Evolutionary conservation across 768 basidiomycete species (phyloP).

Genomic region (Serpula lacrymans): DNA sequence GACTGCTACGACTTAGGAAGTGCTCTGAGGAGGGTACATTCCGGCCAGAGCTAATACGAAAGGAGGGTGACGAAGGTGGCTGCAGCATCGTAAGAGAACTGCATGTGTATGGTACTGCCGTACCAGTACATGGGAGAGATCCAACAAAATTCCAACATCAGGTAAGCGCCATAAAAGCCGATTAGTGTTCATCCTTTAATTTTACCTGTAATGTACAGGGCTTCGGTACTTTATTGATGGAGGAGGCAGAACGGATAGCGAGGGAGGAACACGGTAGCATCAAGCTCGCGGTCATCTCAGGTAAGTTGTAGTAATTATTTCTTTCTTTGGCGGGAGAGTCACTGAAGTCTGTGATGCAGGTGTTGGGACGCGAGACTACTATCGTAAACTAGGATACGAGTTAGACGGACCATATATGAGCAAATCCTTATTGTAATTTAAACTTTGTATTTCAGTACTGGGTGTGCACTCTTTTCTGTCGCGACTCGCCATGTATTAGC

Average conservation of each 20-base stretch:
- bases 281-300: conserved; percentile 96
- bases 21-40: conserved; percentile 98
- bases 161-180: conserved; percentile 32
- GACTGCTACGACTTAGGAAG: conserved; percentile 86
- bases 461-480: conserved; percentile 8
- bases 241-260: conserved; percentile 98
- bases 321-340: neutral
- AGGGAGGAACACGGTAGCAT: conserved; percentile 94
- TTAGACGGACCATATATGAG: conserved; percentile 98
- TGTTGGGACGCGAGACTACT: conserved; percentile 97
- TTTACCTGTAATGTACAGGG: conserved; percentile 46
- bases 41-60: conserved; percentile 81
- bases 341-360: conserved; percentile 40
- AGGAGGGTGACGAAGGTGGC: conserved; percentile 68
- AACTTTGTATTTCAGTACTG: neutral
- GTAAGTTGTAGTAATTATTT: conserved; percentile 41
- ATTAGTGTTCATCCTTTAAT: conserved; percentile 3
- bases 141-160: conserved; percentile 99
- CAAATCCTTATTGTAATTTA: conserved; percentile 56
- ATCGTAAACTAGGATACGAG: conserved; percentile 89
- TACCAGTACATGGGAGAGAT: conserved; percentile 94
- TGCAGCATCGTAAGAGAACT: conserved; percentile 93
- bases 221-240: conserved; percentile 96
- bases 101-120: conserved; percentile 97
- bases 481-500: too few species aligned